Evolutionary conservation across 176 grass and related monocot genomes (phyloP), one percentile per base, ranked within the genome.

Genomic region (Puya raimondii): DNA sequence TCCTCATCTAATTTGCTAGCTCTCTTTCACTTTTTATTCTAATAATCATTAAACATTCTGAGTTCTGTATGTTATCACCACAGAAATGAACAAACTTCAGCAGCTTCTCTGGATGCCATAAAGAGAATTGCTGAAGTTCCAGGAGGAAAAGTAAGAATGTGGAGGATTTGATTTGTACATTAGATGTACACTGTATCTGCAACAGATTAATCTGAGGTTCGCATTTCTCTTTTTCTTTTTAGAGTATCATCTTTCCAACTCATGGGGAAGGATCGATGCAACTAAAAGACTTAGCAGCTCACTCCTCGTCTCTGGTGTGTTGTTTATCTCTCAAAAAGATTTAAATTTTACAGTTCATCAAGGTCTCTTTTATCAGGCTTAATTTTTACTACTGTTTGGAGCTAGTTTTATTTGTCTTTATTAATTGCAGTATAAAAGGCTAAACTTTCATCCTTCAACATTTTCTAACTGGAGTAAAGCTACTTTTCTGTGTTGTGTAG

Each of bases 181-280:
- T 42, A 42, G 4, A 42, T 42, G 33, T 42, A 5, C 4, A 42
- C 33, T 42, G 16, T 12, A 65, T 70, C 0, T 6, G 18, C 72
- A 14, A 16, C 48, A 14, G 49, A 64, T 17, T 68, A 70, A 65
- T 58, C 20, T 42, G 33, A 42, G 33, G 14, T 47, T 20, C 49
- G 22, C 7, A 51, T 74, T 54, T 64, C 64, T 74, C 21, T 9
- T 65, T 80, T 69, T 72, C 3, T 63, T 59, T 72, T 80, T 76
- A 97, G 94, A 75, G 77, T 70, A 81, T 93, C 64, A 87, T 99
- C 84, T 99, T 99, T 83, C 82, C 86, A 75, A 57, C 77, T 47
- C 50, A 67, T 75, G 72, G 82, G 50, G 82, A 86, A 82, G 80
- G 78, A 48, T 78, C 81, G 23, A 26, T 80, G 61, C 85, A 91